Evolutionary conservation across 1,139 yeast species (phyloP).

Genomic region (Taphrina flavorubra): DNA sequence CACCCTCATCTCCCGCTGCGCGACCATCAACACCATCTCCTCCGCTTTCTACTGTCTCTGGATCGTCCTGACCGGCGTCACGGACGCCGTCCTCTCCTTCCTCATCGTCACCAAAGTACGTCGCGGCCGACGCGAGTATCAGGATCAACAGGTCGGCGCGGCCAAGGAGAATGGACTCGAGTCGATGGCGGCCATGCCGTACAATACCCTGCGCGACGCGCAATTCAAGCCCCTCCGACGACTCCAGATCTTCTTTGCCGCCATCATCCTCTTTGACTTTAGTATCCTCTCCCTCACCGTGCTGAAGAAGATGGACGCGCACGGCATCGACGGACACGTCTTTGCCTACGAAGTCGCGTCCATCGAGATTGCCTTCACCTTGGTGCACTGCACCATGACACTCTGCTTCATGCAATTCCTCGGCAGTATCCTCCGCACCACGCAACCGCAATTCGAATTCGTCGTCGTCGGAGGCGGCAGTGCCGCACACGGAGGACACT

Average conservation of each 20-base stretch:
- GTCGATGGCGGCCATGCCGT: background rate
- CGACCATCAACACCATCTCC: slow-evolving; percentile 32
- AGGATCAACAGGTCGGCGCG: background rate
- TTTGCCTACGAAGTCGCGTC: slow-evolving; percentile 36
- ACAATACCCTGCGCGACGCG: background rate
- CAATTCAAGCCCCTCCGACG: slow-evolving; percentile 19
- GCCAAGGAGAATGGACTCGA: background rate
- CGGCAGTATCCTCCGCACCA: slow-evolving; percentile 6
- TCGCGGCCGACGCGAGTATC: slow-evolving; percentile 18
- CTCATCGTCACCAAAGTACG: slow-evolving; percentile 28
- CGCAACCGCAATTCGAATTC: slow-evolving; percentile 37
- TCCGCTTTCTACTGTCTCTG: slow-evolving; percentile 27
- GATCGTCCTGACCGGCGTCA: slow-evolving; percentile 33
- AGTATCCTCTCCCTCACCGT: slow-evolving; percentile 26
- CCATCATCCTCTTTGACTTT: slow-evolving; percentile 30
- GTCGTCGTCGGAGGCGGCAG: slow-evolving; percentile 11
- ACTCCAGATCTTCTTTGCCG: slow-evolving; percentile 28
- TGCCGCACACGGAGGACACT: no score
- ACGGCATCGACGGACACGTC: slow-evolving; percentile 22
- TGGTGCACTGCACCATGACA: slow-evolving; percentile 32
- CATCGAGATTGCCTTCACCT: slow-evolving; percentile 27
- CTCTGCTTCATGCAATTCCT: slow-evolving; percentile 34
- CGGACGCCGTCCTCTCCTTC: slow-evolving; percentile 32
- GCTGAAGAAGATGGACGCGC: slow-evolving; percentile 26
- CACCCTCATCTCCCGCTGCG: slow-evolving; percentile 25